Base-by-base conservation (phyloP, 2,329 filamentous ascomycete genomes). In the Penicillium brasilianum region DNA sequence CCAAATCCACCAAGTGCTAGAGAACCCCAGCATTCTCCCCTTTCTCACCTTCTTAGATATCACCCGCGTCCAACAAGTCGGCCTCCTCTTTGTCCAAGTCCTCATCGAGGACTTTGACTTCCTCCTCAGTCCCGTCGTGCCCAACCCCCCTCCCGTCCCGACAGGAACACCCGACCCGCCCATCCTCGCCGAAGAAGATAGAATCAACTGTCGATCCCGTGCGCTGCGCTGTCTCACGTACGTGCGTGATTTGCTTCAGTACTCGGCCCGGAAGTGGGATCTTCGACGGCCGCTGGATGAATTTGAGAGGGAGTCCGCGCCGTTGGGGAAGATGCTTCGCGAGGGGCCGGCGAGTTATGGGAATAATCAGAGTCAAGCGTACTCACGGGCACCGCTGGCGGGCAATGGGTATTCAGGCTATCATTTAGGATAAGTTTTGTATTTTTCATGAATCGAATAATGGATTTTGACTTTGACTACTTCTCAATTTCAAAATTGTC, bases 11-110 rank as follows among this genome's bases (percentile, higher is more conserved):
- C 85, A 87, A 5, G 84, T 92, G 49, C 84, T 90, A 25, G 84
- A 84, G 59, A 83, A 85, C 66, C 75, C 84, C 4, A 77, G 81
- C 34, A 84, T 87, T 62, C 83, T 85, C 16, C 85, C 89, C 4
- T 90, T 94, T 55, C 87, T 95, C 70, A 94, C 91, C 0, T 97
- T 93, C 69, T 89, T 96, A 71, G 94, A 97, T 72, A 91, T 93
- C 1, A 84, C 96, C 71, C 88, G 93, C 55, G 88, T 92, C 1
- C 95, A 91, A 71, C 96, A 86, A 77, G 85, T 87, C 1, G 84
- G 84, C 16, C 80, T 80, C 48, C 83, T 85, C 57, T 84, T 89
- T 55, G 77, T 88, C 30, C 81, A 85, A 60, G 78, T 87, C 1
- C 71, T 89, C 22, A 81, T 80, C 57, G 79, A 82, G n/a, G 82